Conservation (phyloP, 1,139 yeast species). For the Scheffersomyces quercinus region DNA sequence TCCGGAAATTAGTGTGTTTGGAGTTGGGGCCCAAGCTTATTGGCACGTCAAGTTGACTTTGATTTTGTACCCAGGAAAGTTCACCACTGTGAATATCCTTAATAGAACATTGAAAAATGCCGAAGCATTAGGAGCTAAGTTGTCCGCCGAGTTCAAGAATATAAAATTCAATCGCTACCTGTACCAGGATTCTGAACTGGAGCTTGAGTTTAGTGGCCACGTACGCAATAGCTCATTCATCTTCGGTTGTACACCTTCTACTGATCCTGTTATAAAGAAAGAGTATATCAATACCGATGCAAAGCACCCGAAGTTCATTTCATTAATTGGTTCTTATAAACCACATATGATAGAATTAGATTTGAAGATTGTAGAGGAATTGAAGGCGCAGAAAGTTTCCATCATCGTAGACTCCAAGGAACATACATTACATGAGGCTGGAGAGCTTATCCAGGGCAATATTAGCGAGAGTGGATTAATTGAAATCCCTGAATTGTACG, state of each 20-base stretch:
- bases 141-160: slow-evolving; percentile 26
- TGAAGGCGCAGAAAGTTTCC: slow-evolving; percentile 22
- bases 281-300: slow-evolving; percentile 33
- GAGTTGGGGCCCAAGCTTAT: slow-evolving; percentile 67
- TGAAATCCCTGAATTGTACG: slow-evolving; percentile 44
- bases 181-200: slow-evolving; percentile 16
- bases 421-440: slow-evolving; percentile 62
- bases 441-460: slow-evolving; percentile 55
- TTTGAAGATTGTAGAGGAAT: slow-evolving; percentile 37
- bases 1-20: slow-evolving; percentile 48
- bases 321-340: slow-evolving; percentile 68
- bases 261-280: slow-evolving; percentile 44
- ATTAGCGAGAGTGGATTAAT: slow-evolving; percentile 37
- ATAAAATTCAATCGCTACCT: slow-evolving; percentile 22
- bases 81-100: slow-evolving; percentile 44
- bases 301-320: slow-evolving; percentile 42
- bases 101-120: slow-evolving; percentile 51
- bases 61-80: slow-evolving; percentile 34
- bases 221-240: slow-evolving; percentile 40
- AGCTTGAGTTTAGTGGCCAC: slow-evolving; percentile 15
- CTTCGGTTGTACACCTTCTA: slow-evolving; percentile 62
- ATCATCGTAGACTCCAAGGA: slow-evolving; percentile 62
- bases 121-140: slow-evolving; percentile 20
- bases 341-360: slow-evolving; percentile 71
- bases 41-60: slow-evolving; percentile 61